These are phyloP conservation scores for Punica granatum DNA, from an alignment of 345 rosid genomes.

Conservation along the genomic window DNA sequence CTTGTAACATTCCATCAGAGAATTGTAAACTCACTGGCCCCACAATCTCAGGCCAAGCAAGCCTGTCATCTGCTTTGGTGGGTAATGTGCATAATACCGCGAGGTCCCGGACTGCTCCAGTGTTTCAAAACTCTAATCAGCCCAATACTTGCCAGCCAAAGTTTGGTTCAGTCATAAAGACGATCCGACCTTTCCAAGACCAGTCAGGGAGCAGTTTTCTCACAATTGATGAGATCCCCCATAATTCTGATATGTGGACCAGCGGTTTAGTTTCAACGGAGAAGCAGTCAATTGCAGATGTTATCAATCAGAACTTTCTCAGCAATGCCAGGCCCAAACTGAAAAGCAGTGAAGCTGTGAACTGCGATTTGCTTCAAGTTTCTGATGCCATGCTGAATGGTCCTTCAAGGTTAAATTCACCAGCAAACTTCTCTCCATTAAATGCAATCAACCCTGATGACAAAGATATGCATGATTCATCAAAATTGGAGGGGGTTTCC, in stretches of 20 bases:
- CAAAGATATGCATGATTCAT: slow-evolving; percentile 9
- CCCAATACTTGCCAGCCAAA: background rate
- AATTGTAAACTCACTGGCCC: slow-evolving; percentile 11
- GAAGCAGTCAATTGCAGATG: slow-evolving; percentile 15
- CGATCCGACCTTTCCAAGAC: background rate
- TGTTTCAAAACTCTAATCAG: slow-evolving; percentile 14
- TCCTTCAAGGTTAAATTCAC: background rate
- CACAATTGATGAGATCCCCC: background rate
- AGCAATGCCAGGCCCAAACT: slow-evolving; percentile 5
- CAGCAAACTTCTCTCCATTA: background rate
- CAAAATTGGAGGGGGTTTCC: slow-evolving; percentile 24
- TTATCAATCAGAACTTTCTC: slow-evolving; percentile 13
- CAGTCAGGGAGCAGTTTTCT: background rate
- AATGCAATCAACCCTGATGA: background rate
- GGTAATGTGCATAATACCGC: slow-evolving; percentile 18
- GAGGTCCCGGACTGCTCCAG: slow-evolving; percentile 16
- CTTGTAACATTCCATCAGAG: slow-evolving; percentile 22
- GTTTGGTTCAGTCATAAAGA: background rate
- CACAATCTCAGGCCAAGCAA: slow-evolving; percentile 16
- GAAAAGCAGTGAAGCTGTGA: slow-evolving; percentile 15
- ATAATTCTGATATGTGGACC: background rate
- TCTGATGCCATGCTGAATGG: slow-evolving; percentile 6
- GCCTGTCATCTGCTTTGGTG: slow-evolving; percentile 15
- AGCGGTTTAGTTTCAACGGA: slow-evolving; percentile 2
- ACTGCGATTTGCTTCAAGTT: slow-evolving; percentile 13